Evolutionary conservation across 805 yeast species (phyloP).

Genomic region (Lachancea kluyveri): DNA sequence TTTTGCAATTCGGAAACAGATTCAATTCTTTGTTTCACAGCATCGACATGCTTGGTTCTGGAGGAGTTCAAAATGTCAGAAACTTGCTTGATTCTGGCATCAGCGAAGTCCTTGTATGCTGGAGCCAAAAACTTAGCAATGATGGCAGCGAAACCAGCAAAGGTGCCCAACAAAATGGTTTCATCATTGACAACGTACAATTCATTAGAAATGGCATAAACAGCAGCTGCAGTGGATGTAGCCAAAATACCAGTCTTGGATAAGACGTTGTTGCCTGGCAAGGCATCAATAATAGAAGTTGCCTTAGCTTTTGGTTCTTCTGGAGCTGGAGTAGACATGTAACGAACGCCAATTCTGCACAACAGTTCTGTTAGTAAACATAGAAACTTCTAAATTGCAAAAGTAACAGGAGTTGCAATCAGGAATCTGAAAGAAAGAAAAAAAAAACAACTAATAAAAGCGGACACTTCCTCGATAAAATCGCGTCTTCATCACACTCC

Average conservation of each 20-base stretch:
- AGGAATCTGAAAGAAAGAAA: too few species aligned
- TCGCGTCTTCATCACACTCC: too few species aligned
- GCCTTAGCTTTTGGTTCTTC: slow-evolving; percentile 89
- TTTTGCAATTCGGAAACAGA: slow-evolving; percentile 85
- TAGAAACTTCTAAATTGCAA: neutral
- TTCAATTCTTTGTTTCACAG: slow-evolving; percentile 88
- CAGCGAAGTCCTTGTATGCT: slow-evolving; percentile 90
- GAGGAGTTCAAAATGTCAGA: slow-evolving; percentile 78
- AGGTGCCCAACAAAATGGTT: slow-evolving; percentile 76
- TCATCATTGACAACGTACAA: slow-evolving; percentile 92
- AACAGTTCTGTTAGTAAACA: slow-evolving; percentile 1
- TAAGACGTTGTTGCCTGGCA: slow-evolving; percentile 84
- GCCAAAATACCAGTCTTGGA: slow-evolving; percentile 95
- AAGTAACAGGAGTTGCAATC: neutral
- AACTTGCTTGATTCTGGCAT: slow-evolving; percentile 75
- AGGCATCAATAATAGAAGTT: slow-evolving; percentile 76
- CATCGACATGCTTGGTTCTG: slow-evolving; percentile 82
- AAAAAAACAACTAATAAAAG: too few species aligned
- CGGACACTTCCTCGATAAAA: too few species aligned
- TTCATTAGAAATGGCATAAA: slow-evolving; percentile 92
- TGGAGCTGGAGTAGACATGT: slow-evolving; percentile 42
- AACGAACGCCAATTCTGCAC: slow-evolving; percentile 53
- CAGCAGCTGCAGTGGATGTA: slow-evolving; percentile 88
- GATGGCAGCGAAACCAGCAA: slow-evolving; percentile 68
- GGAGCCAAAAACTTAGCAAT: slow-evolving; percentile 89